A percentile compares a stretch with the other conserved stretches of the same genome.
These are phyloP conservation scores for Xylaria cubensis DNA, from an alignment of 495 filamentous ascomycete species.

Conservation along the genomic window DNA sequence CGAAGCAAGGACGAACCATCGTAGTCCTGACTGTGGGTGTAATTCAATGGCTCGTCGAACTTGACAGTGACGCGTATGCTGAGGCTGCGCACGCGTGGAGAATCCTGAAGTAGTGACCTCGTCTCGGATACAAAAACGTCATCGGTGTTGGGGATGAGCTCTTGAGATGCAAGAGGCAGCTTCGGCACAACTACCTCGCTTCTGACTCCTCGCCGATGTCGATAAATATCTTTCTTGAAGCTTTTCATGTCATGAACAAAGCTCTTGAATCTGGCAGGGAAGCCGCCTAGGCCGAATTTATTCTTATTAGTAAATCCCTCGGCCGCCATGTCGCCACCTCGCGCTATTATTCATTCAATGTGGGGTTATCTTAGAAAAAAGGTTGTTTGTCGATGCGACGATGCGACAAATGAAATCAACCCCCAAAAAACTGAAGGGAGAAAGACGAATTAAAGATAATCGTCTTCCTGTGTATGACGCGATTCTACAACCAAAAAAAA, in stretches of 20 bases:
- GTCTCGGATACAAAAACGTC: conserved; percentile 20
- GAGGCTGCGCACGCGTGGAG: conserved; percentile 35
- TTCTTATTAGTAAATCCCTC: background rate
- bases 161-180: conserved; percentile 9
- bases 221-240: conserved; percentile 36
- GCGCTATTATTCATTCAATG: background rate
- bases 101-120: conserved; percentile 28
- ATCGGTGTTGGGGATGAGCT: conserved; percentile 16
- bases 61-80: conserved; percentile 51
- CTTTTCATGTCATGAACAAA: conserved; percentile 41
- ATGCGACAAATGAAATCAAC: conserved; percentile 15
- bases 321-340: conserved; percentile 12
- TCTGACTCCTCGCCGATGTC: conserved; percentile 30
- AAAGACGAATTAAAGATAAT: background rate
- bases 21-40: conserved; percentile 50
- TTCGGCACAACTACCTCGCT: conserved; percentile 27
- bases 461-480: background rate
- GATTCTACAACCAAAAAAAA: background rate
- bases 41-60: conserved; percentile 52
- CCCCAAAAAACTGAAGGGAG: background rate
- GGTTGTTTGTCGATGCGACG: background rate
- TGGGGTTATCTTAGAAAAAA: background rate
- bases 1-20: conserved; percentile 47
- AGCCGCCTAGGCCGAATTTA: conserved; percentile 15
- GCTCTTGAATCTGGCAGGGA: conserved; percentile 38